These are phyloP conservation scores for Wickerhamiella kazuoi DNA, from an alignment of 805 yeast genomes.

Conservation along the genomic window DNA sequence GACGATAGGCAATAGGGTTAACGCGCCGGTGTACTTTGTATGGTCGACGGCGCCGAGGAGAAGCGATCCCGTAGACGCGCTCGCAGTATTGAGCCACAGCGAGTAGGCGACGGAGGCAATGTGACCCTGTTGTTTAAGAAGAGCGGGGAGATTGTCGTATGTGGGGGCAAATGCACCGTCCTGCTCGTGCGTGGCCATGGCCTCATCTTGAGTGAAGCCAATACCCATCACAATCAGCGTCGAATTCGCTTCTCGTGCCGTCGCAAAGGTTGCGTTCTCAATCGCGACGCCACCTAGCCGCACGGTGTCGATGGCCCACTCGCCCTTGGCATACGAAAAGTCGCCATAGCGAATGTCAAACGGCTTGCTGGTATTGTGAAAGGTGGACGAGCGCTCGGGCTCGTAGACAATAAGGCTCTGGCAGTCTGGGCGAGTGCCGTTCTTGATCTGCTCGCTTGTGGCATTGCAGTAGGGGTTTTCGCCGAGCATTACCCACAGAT, in stretches of 20 bases:
- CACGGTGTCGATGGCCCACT: conserved; percentile 45
- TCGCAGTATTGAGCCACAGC: conserved; percentile 24
- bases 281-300: conserved; percentile 32
- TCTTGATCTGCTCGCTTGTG: not conserved
- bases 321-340: conserved; percentile 35
- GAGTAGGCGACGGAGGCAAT: conserved; percentile 28
- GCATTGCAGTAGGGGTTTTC: conserved; percentile 27
- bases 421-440: conserved; percentile 11
- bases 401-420: conserved; percentile 13
- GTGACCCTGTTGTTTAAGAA: conserved; percentile 24
- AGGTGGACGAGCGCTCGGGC: conserved; percentile 13
- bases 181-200: conserved; percentile 11
- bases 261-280: conserved; percentile 48
- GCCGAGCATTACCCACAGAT: conserved; percentile 43
- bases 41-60: conserved; percentile 28
- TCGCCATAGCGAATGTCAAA: conserved; percentile 26
- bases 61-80: conserved; percentile 20
- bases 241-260: conserved; percentile 50
- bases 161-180: conserved; percentile 11
- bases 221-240: conserved; percentile 34
- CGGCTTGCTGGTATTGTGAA: conserved; percentile 4
- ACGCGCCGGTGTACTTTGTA: conserved; percentile 23
- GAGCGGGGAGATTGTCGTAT: conserved; percentile 18
- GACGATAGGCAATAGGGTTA: conserved; percentile 18
- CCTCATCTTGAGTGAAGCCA: conserved; percentile 20